Evolutionary conservation across 1,284 basidiomycete species (phyloP).

Genomic region (Trichosporon asahii): DNA sequence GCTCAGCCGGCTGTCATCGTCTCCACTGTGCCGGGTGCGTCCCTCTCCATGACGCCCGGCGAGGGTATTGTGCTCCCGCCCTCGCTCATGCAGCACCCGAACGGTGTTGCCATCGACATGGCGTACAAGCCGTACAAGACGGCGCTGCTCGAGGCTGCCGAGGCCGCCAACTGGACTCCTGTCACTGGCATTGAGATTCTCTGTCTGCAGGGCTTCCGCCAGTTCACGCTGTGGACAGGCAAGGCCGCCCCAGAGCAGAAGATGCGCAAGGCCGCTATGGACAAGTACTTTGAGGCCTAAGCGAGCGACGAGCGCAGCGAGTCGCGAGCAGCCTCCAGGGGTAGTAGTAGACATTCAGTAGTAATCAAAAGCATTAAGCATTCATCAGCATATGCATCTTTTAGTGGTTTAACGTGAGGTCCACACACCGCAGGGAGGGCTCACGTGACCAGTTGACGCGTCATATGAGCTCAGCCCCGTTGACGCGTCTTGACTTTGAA

Average conservation of each 20-base stretch:
- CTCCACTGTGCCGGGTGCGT: slow-evolving; percentile 77
- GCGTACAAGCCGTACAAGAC: slow-evolving; percentile 74
- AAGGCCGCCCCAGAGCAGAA: slow-evolving; percentile 52
- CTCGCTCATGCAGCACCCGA: slow-evolving; percentile 49
- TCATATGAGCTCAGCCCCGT: background rate
- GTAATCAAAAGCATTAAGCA: slow-evolving; percentile 1
- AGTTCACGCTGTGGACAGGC: slow-evolving; percentile 78
- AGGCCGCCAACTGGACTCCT: slow-evolving; percentile 61
- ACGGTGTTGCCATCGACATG: slow-evolving; percentile 81
- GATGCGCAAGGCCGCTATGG: slow-evolving; percentile 53
- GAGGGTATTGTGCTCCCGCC: slow-evolving; percentile 60
- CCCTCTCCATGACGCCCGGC: slow-evolving; percentile 55
- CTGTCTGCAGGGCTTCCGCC: slow-evolving; percentile 78
- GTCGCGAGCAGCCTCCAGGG: no score
- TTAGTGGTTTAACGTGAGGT: background rate
- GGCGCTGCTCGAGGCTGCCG: slow-evolving; percentile 48
- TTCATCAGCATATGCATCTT: slow-evolving; percentile 1
- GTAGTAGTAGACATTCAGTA: background rate
- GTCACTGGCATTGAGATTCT: slow-evolving; percentile 79
- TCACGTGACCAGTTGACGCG: background rate
- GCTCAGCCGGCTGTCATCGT: slow-evolving; percentile 68
- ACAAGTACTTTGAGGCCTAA: slow-evolving; percentile 36
- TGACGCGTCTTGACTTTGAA: slow-evolving; percentile 4
- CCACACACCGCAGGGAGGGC: no score
- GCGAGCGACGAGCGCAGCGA: no score